These are phyloP conservation scores for Isatis tinctoria DNA, from an alignment of 345 rosid genomes.

Conservation along the genomic window DNA sequence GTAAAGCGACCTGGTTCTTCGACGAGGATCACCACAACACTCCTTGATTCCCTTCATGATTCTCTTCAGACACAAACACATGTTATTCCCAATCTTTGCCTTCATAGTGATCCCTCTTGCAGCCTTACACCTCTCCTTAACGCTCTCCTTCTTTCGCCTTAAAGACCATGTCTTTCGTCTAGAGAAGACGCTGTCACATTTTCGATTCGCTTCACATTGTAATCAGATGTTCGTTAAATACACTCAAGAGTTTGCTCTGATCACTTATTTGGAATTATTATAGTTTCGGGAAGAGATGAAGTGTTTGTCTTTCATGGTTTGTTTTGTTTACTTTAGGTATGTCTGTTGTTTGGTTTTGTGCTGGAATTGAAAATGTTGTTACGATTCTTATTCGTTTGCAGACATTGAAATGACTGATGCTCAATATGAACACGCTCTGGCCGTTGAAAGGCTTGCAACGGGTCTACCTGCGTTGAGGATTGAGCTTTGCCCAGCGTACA, in stretches of 20 bases:
- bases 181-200: slow-evolving; percentile 46
- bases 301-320: neutral
- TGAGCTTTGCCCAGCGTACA: slow-evolving; percentile 87
- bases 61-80: slow-evolving; percentile 43
- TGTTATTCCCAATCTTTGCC: slow-evolving; percentile 40
- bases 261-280: neutral
- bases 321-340: neutral
- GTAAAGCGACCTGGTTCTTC: slow-evolving; percentile 28
- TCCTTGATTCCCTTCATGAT: slow-evolving; percentile 41
- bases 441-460: slow-evolving; percentile 68
- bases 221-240: neutral
- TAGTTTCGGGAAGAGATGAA: neutral
- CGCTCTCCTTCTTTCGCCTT: slow-evolving; percentile 46
- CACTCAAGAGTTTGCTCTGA: neutral
- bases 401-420: slow-evolving; percentile 82
- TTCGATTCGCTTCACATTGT: neutral
- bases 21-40: slow-evolving; percentile 27
- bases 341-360: neutral
- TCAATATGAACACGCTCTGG: slow-evolving; percentile 75
- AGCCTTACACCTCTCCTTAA: slow-evolving; percentile 48
- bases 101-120: slow-evolving; percentile 58
- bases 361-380: neutral
- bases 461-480: slow-evolving; percentile 74
- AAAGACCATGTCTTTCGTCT: slow-evolving; percentile 50
- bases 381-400: slow-evolving; percentile 24